Conservation (phyloP, 164 flowering plant genomes). For the Taxillus chinensis region DNA sequence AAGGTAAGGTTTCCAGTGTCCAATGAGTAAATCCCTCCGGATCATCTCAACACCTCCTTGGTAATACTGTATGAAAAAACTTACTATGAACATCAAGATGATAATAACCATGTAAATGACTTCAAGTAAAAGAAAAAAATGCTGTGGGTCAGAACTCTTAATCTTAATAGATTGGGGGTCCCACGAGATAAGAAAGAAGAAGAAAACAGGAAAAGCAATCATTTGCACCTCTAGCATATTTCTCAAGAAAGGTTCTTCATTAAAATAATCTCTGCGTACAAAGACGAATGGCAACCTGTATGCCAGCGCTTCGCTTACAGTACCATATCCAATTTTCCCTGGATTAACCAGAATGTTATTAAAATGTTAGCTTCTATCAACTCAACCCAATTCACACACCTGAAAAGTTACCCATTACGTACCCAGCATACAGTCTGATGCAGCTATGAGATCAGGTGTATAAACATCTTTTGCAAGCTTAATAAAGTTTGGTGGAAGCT, state of each 20-base stretch:
- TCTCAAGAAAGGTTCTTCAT: slow-evolving; percentile 91
- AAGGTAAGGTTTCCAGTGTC: slow-evolving; percentile 90
- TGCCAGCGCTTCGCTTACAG: slow-evolving; percentile 91
- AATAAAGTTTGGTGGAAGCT: slow-evolving; percentile 77
- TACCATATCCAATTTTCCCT: slow-evolving; percentile 99
- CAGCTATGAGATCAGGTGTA: slow-evolving; percentile 91
- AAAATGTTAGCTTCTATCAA: not conserved
- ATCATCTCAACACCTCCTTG: slow-evolving; percentile 99
- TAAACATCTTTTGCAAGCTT: slow-evolving; percentile 85
- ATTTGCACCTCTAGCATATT: slow-evolving; percentile 87
- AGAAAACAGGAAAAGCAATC: not conserved
- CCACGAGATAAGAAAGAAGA: slow-evolving; percentile 1
- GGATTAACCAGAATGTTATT: slow-evolving; percentile 9
- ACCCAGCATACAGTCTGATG: slow-evolving; percentile 99
- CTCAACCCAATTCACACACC: not conserved
- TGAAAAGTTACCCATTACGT: slow-evolving; percentile 10
- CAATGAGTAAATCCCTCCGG: slow-evolving; percentile 84
- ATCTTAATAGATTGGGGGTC: not conserved
- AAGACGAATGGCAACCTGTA: slow-evolving; percentile 88
- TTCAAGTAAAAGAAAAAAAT: too few relatives aligned
- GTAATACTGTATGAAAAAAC: slow-evolving; percentile 37
- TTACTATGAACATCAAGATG: not conserved
- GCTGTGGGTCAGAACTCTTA: too few relatives aligned
- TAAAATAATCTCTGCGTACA: slow-evolving; percentile 95
- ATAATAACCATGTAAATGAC: slow-evolving; percentile 2